Base-by-base conservation (phyloP, 441 rosid genomes). In the Populus hybrid region DNA sequence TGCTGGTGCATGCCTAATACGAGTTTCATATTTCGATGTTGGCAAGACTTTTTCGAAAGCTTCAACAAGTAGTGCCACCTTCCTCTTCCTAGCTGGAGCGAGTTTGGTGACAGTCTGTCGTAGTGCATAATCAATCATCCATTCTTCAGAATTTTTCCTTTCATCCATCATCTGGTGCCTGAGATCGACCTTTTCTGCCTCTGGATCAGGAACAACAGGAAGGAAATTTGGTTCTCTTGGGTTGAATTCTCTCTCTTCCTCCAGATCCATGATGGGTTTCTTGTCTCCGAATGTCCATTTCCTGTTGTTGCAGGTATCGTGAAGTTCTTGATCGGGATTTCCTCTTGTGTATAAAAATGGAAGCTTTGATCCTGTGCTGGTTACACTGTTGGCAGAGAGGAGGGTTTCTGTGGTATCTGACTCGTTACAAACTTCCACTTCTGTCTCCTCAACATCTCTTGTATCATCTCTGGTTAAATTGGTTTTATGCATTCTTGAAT, bases 101-200 rank as follows among this genome's bases (percentile, higher is more conserved):
- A 95, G 90, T 70, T 87, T 87, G 26, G 92, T 87, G 74, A 94
- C 87, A 73, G 89, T 92, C 83, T 90, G 91, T 76, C 76, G 90
- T 63, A 95, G 97, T 38, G 99, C 99, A 81, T 87, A 86, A 89
- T 95, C 99, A 61, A 95, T 90, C 99, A 95, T 94, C 97, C 97
- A 94, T 80, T 94, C 95, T 77, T 94, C 92, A 8, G 92, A 83
- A 71, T 77, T 85, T 84, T 90, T 95, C 84, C 87, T 91, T 77
- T 87, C 97, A 36, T 92, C 95, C 84, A 83, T 70, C 38, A 64
- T 76, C 80, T 89, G 93, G 75, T 81, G 91, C 81, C 87, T 89
- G 76, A 92, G 83, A 79, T 79, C 81, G 50, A 90, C 85, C 72
- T 83, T 91, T 81, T 88, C 95, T 78, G 86, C 91, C 89, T 90